Conservation (phyloP, 768 basidiomycete species). For the Macrolepiota albuminosa region DNA sequence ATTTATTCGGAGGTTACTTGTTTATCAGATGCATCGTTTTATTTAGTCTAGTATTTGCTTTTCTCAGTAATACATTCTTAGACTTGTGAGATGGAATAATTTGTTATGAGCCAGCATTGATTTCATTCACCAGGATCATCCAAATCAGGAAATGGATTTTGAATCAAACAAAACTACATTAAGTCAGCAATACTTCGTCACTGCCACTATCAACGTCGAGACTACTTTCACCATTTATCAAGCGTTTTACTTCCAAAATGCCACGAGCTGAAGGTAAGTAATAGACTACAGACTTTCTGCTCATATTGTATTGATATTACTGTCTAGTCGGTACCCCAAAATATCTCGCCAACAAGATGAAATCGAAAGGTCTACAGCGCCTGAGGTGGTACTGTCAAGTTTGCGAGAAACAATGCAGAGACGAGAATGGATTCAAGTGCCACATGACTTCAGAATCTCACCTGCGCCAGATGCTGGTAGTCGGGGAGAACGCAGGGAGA, state of each 20-base stretch:
- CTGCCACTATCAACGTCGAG: not conserved
- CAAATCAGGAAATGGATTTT: not conserved
- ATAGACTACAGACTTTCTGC: not conserved
- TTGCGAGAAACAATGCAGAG: constrained; percentile 97
- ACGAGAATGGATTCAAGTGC: constrained; percentile 99
- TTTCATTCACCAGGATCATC: not conserved
- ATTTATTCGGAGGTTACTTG: not conserved
- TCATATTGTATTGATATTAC: not conserved
- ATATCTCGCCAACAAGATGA: constrained; percentile 93
- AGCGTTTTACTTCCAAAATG: constrained; percentile 37
- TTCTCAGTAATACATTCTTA: no score
- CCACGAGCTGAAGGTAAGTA: constrained; percentile 76
- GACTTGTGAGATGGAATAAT: no score
- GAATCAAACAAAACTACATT: not conserved
- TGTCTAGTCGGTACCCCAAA: constrained; percentile 78
- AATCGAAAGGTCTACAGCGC: constrained; percentile 93
- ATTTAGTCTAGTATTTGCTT: no score
- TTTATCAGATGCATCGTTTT: no score
- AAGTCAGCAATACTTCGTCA: not conserved
- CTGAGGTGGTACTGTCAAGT: constrained; percentile 99
- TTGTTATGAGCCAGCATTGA: no score
- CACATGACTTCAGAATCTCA: constrained; percentile 87
- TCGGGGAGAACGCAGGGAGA: constrained; percentile 88
- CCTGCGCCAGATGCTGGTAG: constrained; percentile 88
- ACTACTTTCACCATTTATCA: not conserved